Conservation (phyloP, 441 rosid genomes). For the Populus hybrid region DNA sequence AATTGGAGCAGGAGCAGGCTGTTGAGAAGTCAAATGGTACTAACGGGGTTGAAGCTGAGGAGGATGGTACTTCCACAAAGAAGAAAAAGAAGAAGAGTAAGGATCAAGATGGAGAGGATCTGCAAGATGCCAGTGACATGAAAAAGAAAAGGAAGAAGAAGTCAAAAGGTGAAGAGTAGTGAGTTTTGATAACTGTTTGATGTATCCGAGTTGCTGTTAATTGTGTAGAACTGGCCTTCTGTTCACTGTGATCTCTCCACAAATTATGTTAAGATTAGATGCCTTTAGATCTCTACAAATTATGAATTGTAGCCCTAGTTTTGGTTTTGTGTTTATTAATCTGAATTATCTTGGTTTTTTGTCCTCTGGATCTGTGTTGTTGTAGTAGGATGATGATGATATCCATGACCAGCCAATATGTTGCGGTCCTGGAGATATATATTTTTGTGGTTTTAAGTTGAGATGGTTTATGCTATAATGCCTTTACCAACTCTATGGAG, state of each 20-base stretch:
- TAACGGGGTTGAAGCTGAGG: constrained; percentile 17
- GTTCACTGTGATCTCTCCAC: not conserved
- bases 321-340: not conserved
- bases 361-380: not conserved
- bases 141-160: constrained; percentile 57
- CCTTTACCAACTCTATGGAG: not conserved
- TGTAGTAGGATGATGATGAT: not conserved
- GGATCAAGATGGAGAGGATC: constrained; percentile 32
- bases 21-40: constrained; percentile 25
- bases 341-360: not conserved
- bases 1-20: constrained; percentile 31
- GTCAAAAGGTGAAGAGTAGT: constrained; percentile 32
- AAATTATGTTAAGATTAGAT: not conserved
- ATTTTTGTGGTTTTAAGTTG: not conserved
- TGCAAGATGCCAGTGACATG: constrained; percentile 23
- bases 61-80: constrained; percentile 40
- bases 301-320: not conserved
- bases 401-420: not conserved
- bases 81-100: constrained; percentile 57
- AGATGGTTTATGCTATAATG: not conserved
- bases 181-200: constrained; percentile 8
- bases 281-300: not conserved
- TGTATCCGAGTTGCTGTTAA: not conserved
- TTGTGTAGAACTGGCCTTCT: constrained; percentile 9
- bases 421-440: not conserved